Base-by-base conservation (phyloP, 305 asterid species). In the Rubia peregrina region DNA sequence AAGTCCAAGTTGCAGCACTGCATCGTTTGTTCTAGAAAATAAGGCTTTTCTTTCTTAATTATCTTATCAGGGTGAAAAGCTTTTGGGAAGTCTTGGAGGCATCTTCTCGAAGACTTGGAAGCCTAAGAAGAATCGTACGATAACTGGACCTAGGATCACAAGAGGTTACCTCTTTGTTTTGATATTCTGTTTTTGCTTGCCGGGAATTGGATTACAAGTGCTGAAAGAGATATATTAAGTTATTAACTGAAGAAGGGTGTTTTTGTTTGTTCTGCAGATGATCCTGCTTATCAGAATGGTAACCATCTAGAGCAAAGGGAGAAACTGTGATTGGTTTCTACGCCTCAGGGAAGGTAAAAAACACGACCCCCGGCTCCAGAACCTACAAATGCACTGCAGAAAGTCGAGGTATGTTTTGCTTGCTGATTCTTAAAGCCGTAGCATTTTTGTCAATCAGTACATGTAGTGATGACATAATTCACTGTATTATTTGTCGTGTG, bases 31-130 rank as follows among this genome's bases (percentile, higher is more conserved):
- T 72, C 24, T 38, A 41, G 76, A 59, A 70, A 62, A 71, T 81
- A 51, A 70, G 73, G 65, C 61, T 67, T 66, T 69, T 64, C 75
- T 66, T 69, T 64, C 75, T 49, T 49, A 57, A 62, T 16, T 56
- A 71, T 78, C 61, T 46, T 80, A 78, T 76, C 73, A 95, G 99
- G 96, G 99, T 60, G 99, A 95, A 86, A 95, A 90, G 79, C 88
- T 95, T 71, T 79, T 95, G 88, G 97, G 99, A 61, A 91, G 81
- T 80, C 97, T 95, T 73, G 99, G 98, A 66, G 96, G 98, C 73
- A 75, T 91, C 33, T 91, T 95, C 81, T 88, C 96, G 61, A 90
- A 77, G 82, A 90, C 91, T 70, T 95, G 99, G 98, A 94, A 84
- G 86, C 98, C 99, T 77, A 88, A 85, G 83, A 94, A 78, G 86